phyloP scores from a whole-genome alignment of 2,329 filamentous ascomycete genomes.

The Coniochaeta prunicola region DNA sequence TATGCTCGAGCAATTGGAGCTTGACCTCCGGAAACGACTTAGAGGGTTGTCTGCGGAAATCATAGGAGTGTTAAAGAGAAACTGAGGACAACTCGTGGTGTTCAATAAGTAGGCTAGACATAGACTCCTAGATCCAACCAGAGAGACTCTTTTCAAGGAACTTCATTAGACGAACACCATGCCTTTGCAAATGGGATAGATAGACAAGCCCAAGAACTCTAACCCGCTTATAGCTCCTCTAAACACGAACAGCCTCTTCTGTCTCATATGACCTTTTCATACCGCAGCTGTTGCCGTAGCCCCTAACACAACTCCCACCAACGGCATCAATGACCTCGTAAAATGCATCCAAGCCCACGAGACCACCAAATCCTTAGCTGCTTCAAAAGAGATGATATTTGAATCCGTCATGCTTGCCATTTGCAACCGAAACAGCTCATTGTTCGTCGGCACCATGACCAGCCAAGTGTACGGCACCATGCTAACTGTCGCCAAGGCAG shows the following conservation, averaged over 20 bases:
- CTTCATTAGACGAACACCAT: too few species aligned
- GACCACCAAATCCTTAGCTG: slow-evolving; percentile 13
- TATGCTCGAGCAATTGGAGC: slow-evolving; percentile 13
- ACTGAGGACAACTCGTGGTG: too few species aligned
- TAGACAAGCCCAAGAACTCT: too few species aligned
- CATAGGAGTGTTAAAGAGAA: slow-evolving; percentile 6
- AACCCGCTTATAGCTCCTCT: too few species aligned
- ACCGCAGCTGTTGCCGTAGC: neutral
- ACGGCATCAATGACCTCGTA: slow-evolving; percentile 12
- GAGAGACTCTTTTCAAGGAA: neutral
- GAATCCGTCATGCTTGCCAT: neutral
- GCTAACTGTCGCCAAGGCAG: slow-evolving; percentile 17
- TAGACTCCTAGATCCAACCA: neutral
- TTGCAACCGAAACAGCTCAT: slow-evolving; percentile 18
- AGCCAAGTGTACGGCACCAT: slow-evolving; percentile 30
- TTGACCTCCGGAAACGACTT: slow-evolving; percentile 12
- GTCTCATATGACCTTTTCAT: neutral
- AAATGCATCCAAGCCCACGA: slow-evolving; percentile 20
- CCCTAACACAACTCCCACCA: slow-evolving; percentile 9
- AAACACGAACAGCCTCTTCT: too few species aligned
- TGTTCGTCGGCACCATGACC: slow-evolving; percentile 25
- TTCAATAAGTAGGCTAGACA: too few species aligned
- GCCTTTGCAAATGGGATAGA: too few species aligned
- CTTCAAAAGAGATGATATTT: slow-evolving; percentile 3
- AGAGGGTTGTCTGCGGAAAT: slow-evolving; percentile 10